These are phyloP conservation scores for Aspergillus haitiensis DNA, from an alignment of 495 filamentous ascomycete species.

Conservation along the genomic window DNA sequence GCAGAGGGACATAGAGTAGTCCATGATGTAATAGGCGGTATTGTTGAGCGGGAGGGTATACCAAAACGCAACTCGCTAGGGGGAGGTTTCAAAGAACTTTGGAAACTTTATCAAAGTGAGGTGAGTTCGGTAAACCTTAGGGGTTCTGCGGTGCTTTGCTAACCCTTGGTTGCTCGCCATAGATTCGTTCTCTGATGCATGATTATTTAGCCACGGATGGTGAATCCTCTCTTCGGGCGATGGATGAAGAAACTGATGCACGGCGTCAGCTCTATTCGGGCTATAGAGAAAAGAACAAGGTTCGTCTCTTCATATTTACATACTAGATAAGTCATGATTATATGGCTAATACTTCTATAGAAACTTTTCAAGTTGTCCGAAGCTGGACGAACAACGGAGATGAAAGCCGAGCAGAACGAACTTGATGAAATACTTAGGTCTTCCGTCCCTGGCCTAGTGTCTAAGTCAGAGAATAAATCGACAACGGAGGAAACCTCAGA, in stretches of 20 bases:
- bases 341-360: slow-evolving; percentile 35
- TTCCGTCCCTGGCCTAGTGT: slow-evolving; percentile 90
- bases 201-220: slow-evolving; percentile 97
- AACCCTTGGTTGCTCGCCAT: slow-evolving; percentile 34
- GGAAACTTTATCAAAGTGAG: slow-evolving; percentile 86
- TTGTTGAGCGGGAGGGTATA: slow-evolving; percentile 73
- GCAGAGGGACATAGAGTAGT: slow-evolving; percentile 92
- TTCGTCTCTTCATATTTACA: slow-evolving; percentile 18
- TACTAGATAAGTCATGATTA: not conserved
- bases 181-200: slow-evolving; percentile 88
- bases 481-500: slow-evolving; percentile 38
- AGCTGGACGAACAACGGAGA: slow-evolving; percentile 71
- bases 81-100: slow-evolving; percentile 86
- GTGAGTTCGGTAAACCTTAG: slow-evolving; percentile 32
- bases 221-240: slow-evolving; percentile 55
- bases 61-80: slow-evolving; percentile 56
- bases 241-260: slow-evolving; percentile 47
- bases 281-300: slow-evolving; percentile 68
- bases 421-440: slow-evolving; percentile 84
- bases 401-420: slow-evolving; percentile 81
- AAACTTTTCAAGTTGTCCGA: slow-evolving; percentile 89
- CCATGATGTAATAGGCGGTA: slow-evolving; percentile 82
- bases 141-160: not conserved
- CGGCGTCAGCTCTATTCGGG: slow-evolving; percentile 59
- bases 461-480: slow-evolving; percentile 60